Base-by-base conservation (phyloP, 495 filamentous ascomycete genomes). In the Aspergillus incahuasiensis region DNA sequence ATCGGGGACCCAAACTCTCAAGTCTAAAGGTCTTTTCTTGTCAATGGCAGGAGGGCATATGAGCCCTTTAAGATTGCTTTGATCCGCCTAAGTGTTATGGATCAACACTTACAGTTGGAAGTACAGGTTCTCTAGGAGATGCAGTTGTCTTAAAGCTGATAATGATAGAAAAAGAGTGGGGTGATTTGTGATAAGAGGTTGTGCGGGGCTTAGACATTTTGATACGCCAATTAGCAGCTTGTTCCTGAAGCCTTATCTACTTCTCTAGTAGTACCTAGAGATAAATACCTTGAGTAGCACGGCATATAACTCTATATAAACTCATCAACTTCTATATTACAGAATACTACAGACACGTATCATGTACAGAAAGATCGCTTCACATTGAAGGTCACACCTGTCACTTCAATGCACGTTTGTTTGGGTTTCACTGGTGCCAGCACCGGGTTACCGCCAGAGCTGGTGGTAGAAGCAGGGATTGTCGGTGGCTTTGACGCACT, bases 161-260 rank as follows among this genome's bases (percentile, higher is more conserved):
- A 34, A 24, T 38, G 19, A 6, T 12, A 39, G 16, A 49, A 38
- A 22, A 19, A 49, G 12, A 30, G 32, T 11, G 47, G 47, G 47
- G 30, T 20, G 45, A 32, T n/a, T 48, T 24, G 47, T 49, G 47
- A 49, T 49, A 49, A 49, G 28, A 35, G 25, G 32, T 32, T 8
- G 9, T 28, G 48, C 35, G 48, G 48, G 48, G 32, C 34, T 39
- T 21, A 16, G 18, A 15, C 15, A 38, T 40, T 39, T 11, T 40
- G 48, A 22, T 25, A 25, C 34, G 15, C 48, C 48, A 50, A 50
- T 28, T 13, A 50, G 34, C 19, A 19, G 20, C 12, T 39, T 2
- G 48, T 50, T 39, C 34, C 48, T 50, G 19, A 12, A n/a, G 20
- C 21, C 21, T 3, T 28, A 28, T 28, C 25, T 8, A 8, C 25